Evolutionary conservation across 192 early-diverging fungal species (phyloP).

Genomic region (Backusella circina): DNA sequence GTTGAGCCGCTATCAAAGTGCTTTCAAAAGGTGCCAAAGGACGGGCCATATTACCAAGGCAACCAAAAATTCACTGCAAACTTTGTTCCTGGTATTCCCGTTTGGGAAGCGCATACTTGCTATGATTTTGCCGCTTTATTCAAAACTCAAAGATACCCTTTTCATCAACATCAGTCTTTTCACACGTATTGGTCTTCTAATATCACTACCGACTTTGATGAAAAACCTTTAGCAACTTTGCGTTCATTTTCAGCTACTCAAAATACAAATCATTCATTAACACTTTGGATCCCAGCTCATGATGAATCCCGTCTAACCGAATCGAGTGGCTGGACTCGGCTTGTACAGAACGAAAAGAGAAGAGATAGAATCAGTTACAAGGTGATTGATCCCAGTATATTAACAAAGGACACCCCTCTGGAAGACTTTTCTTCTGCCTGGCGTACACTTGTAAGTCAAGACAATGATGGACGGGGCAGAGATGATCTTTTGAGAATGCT

Average conservation of each 20-base stretch:
- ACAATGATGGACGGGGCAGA: neutral
- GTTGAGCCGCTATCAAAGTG: constrained; percentile 27
- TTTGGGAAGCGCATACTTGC: constrained; percentile 25
- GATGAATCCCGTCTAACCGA: constrained; percentile 12
- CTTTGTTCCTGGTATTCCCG: constrained; percentile 21
- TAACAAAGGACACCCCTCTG: constrained; percentile 17
- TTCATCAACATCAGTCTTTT: neutral
- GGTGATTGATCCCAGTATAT: neutral
- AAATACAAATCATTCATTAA: constrained; percentile 12
- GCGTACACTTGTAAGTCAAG: neutral
- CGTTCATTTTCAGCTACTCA: constrained; percentile 35
- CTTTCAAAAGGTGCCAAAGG: constrained; percentile 7
- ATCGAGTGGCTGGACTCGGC: constrained; percentile 9
- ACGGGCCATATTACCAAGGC: constrained; percentile 7
- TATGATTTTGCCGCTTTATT: constrained; percentile 20
- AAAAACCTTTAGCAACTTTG: constrained; percentile 13
- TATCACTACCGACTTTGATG: constrained; percentile 12
- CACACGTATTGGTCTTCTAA: constrained; percentile 10
- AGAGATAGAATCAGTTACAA: constrained; percentile 5
- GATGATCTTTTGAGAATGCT: constrained; percentile 21
- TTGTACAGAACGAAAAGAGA: constrained; percentile 3
- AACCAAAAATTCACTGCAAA: constrained; percentile 9
- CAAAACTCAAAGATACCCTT: neutral
- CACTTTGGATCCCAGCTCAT: constrained; percentile 22
- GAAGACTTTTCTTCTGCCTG: constrained; percentile 18